Evolutionary conservation across 352 stramenopile genomes (phyloP), one percentile per base, ranked within the genome.

Genomic region (Aphanomyces cochlioides): DNA sequence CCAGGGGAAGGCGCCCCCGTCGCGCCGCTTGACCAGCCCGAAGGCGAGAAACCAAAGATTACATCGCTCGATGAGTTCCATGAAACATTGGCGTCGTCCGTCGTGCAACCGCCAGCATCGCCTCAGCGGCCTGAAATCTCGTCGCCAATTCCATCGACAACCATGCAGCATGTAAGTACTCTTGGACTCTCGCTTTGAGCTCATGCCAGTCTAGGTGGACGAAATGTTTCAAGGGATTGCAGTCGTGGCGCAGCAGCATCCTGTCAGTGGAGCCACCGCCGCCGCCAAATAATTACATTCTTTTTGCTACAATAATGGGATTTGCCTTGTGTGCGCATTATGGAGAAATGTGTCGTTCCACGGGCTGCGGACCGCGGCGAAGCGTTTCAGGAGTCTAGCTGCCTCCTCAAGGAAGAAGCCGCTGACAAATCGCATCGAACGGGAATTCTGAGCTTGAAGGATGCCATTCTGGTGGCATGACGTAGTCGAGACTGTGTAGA

Each of bases 151-250:
- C 38, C 53, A 12, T 41, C 58, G 39, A 66, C 36, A 2, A 66
- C 58, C 28, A 66, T 47, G 39, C 58, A 66, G 53, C 12, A 54
- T 38, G 58, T 66, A 53, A 4, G 5, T 13, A 28, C 28, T 4
- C 8, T 19, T 17, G 17, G 8, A 64, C 17, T 4, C 28, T 28
- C 47, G 17, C 17, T 3, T 13, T 0, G 28, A 28, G 28, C 28
- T 28, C 28, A 28, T 28, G 43, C 17, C 1, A n/a, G 43, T n/a
- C 43, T 67, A 67, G 59, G 59, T 67, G 21, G 59, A 45, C 43
- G 59, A 67, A 4, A 67, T 67, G 59, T 67, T 67, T 39, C 36
- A 67, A 19, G 59, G 59, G 41, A 48, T 67, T 39, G 59, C 59
- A 8, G 59, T 67, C 59, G 37, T 38, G 50, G n/a, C 50, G 8